Base-by-base conservation (phyloP, 2,329 filamentous ascomycete species). In the Paecilomyces dactylethromorphus region DNA sequence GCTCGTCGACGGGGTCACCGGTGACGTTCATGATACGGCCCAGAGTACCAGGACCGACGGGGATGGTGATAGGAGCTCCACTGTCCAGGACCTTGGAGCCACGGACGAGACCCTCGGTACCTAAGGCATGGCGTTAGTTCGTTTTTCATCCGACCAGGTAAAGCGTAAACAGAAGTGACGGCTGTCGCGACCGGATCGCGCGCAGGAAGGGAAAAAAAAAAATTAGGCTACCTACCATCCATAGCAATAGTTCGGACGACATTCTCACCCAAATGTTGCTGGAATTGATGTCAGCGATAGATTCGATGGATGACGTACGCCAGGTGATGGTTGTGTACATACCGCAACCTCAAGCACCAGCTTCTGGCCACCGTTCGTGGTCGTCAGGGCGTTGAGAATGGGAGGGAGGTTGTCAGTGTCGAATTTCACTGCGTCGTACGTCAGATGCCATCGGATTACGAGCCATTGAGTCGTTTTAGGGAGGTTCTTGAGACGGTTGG, bases 1-100 rank as follows among this genome's bases (percentile, higher is more conserved):
- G 92, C 87, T 97, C 94, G 79, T 99, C 94, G 82, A 99, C 97
- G 77, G 94, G 94, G 82, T 99, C 93, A 87, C 94, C 94, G 84
- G 94, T 99, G 83, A 99, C 94, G 87, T 99, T 99, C 84, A 99
- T 92, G 86, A 99, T 99, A 84, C 94, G 94, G 75, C 94, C 94
- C 71, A 99, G 90, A 69, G 92, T 96, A 78, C 84, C 90, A 76
- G 87, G 86, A 74, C 94, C 94, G 81, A 97, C 93, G 76, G 93
- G 93, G 73, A 99, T 92, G 81, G 86, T 92, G 84, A 99, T 99
- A 77, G 94, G 94, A 69, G 87, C 83, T 78, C 94, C 94, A 76
- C 93, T 97, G 81, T 99, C 94, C 72, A 79, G 80, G 70, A 88
- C 91, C 79, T 86, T 85, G 76, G 87, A 82, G 77, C 94, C 94